A percentile compares a stretch with the other conserved stretches of the same genome.
Conservation (phyloP, 2,329 filamentous ascomycete species). For the Helotiales sp. region DNA sequence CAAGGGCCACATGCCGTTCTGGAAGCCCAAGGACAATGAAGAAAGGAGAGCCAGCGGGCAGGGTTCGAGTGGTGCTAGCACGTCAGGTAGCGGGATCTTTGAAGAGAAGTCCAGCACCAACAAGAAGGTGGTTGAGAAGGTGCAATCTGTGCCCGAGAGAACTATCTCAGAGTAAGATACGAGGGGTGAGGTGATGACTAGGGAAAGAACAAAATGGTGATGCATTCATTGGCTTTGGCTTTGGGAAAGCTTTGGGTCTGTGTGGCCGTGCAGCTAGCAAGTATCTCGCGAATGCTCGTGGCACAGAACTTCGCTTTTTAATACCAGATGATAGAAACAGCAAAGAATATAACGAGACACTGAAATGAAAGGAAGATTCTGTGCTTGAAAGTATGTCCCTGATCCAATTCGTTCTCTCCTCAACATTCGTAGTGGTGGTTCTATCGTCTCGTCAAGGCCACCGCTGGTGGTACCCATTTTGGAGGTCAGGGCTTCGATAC, state of each 20-base stretch:
- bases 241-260: not conserved
- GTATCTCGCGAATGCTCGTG: not conserved
- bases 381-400: no score
- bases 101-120: not conserved
- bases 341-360: not conserved
- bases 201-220: not conserved
- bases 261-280: not conserved
- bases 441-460: no score
- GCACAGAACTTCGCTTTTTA: not conserved
- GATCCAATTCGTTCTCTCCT: no score
- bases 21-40: conserved; percentile 13
- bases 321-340: not conserved
- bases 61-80: not conserved
- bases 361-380: no score
- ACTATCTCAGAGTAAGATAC: conserved; percentile 13
- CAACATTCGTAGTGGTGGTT: no score
- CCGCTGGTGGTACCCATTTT: no score
- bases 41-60: not conserved
- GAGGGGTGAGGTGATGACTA: not conserved
- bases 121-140: conserved; percentile 7
- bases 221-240: not conserved
- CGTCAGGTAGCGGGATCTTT: not conserved
- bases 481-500: no score
- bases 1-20: conserved; percentile 46
- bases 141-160: conserved; percentile 1